Base-by-base conservation (phyloP, 768 basidiomycete species). In the Leccinum disarticulatum region DNA sequence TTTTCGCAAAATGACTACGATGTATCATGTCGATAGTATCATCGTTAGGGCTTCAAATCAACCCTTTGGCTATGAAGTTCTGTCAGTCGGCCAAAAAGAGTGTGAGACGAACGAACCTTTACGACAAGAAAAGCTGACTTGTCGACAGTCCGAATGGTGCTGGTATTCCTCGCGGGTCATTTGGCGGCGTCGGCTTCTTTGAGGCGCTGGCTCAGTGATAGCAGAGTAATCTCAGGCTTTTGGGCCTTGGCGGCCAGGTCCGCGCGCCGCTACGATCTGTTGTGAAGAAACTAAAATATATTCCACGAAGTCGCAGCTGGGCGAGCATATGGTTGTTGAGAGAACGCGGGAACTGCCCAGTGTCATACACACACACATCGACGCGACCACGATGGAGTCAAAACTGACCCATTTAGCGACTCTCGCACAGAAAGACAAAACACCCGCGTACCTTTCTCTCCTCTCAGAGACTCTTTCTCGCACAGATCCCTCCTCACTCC, bases 131-230 rank as follows among this genome's bases (percentile, higher is more conserved):
- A 98, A 98, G 15, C 92, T 93, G 0, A 95, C 95, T 73, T 97
- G 95, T 59, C 95, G 84, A 76, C 95, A 97, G 71, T 96, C 94
- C 3, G 95, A 95, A 70, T 97, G 97, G 70, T 95, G 94, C 60
- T 95, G 90, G 72, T 98, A 98, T 68, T 98, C 93, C 71, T 98
- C 95, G 66, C 91, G 83, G 9, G 94, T 95, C 95, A 98, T 98
- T 75, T 93, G 86, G 49, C 92, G 83, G 2, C 93, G 74, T 98
- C 95, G 3, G 94, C 93, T 81, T 97, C 95, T 88, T 90, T 89
- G 48, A 97, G 77, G 17, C 95, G 84, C 68, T 88, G 87, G 55
- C 2, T 27, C 25, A 25, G 2, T 25, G 25, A 25, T 25, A 25
- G 25, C 25, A 1, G 28, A 8, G 28, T 8, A 30, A 30, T 30